Base-by-base conservation (phyloP, 176 grass and related monocot genomes). In the Chrysopogon serrulatus region DNA sequence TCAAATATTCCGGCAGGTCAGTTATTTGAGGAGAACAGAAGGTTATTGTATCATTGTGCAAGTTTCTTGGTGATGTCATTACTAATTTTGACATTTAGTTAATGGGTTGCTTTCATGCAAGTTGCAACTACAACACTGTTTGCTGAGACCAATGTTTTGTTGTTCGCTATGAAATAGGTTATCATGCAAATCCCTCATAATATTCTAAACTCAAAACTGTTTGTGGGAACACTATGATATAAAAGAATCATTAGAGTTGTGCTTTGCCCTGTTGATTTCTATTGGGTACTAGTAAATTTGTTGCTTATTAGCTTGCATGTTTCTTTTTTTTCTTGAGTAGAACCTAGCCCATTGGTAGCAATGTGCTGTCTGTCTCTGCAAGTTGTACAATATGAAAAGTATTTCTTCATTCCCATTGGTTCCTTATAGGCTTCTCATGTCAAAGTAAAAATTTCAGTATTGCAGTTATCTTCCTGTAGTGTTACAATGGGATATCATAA, bases 1-100 rank as follows among this genome's bases (percentile, higher is more conserved):
- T 78, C 89, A 84, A 79, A 95, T 95, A 84, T 93, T 93, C 59
- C 84, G 74, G 40, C 96, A 98, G 90, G 92, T 92, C 24, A 79
- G 73, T 65, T 33, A 40, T 39, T 86, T 81, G 8, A 69, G 18
- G 32, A 54, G 31, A 80, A 21, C 37, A 65, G 36, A 56, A 42
- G 54, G 62, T 24, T 74, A 65, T 3, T n/a, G 14, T 76, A 77
- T 65, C 3, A 72, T 5, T 60, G 33, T 69, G 72, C 10, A 30
- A 34, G 8, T 65, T 77, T 64, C 23, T 68, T 68, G 18, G 80
- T 48, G 28, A 66, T 79, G 35, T 57, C 26, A 51, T 43, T 43
- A 37, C 28, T 35, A 36, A n/a, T 23, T 79, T 1, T 84, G 5
- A 30, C 57, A 78, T 69, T 28, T 30, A 30, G n/a, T 69, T 73